Evolutionary conservation across 768 basidiomycete genomes (phyloP).

Genomic region (Suillus paluster): DNA sequence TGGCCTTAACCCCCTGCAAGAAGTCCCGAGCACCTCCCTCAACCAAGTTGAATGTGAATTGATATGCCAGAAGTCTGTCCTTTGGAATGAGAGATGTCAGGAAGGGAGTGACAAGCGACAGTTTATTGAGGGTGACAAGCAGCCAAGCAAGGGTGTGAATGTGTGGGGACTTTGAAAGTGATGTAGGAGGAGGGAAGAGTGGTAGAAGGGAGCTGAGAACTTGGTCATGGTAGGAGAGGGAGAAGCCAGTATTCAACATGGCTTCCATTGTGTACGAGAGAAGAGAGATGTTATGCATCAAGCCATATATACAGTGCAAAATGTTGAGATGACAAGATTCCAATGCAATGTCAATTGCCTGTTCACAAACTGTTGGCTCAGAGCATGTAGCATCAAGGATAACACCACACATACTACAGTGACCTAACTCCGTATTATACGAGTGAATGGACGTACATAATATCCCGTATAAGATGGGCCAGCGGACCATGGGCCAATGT

Average conservation of each 20-base stretch:
- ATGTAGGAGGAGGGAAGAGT: slow-evolving; percentile 80
- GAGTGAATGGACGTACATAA: too few relatives aligned
- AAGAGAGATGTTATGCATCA: slow-evolving; percentile 75
- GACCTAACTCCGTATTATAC: too few relatives aligned
- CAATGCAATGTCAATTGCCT: slow-evolving; percentile 95
- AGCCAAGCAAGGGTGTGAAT: slow-evolving; percentile 85
- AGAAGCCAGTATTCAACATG: slow-evolving; percentile 87
- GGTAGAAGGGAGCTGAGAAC: slow-evolving; percentile 79
- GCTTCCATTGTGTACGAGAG: slow-evolving; percentile 93
- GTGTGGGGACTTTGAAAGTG: slow-evolving; percentile 75
- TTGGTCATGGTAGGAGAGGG: slow-evolving; percentile 82
- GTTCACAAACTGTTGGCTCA: slow-evolving; percentile 5
- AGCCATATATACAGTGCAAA: slow-evolving; percentile 74
- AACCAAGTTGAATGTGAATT: slow-evolving; percentile 93
- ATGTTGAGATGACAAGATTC: slow-evolving; percentile 90
- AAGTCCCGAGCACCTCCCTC: slow-evolving; percentile 96
- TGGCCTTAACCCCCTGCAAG: slow-evolving; percentile 72
- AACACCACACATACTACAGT: too few relatives aligned
- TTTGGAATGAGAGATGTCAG: slow-evolving; percentile 71
- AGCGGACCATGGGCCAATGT: too few relatives aligned
- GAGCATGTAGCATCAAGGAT: background rate
- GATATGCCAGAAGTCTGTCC: slow-evolving; percentile 84
- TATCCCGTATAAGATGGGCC: too few relatives aligned
- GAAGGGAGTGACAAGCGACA: slow-evolving; percentile 76
- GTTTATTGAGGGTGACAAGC: slow-evolving; percentile 84